Percentiles rank a stretch among this genome's conserved stretches.
phyloP scores from a whole-genome alignment of 441 rosid genomes.

The Capsella rubella region DNA sequence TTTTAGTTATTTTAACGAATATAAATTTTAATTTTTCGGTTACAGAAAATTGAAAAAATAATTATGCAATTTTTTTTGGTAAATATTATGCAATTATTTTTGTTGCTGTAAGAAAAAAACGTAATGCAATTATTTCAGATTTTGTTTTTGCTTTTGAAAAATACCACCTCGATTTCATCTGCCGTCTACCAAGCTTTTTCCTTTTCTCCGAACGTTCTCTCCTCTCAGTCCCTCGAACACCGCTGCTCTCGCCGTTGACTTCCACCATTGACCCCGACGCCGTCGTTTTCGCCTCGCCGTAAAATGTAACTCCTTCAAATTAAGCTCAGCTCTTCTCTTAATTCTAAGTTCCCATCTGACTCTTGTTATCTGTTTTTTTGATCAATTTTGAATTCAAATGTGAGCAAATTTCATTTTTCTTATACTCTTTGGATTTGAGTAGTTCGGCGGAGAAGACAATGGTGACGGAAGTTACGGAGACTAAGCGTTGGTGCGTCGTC shows the following conservation, averaged over 20 bases:
- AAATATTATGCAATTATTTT: too few species aligned
- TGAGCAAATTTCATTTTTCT: neutral
- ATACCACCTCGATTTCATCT: conserved; percentile 3
- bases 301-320: conserved; percentile 4
- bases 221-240: conserved; percentile 17
- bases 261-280: neutral
- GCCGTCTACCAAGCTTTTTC: neutral
- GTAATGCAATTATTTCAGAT: too few species aligned
- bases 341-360: too few species aligned
- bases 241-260: conserved; percentile 31
- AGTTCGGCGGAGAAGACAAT: conserved; percentile 33
- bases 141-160: too few species aligned
- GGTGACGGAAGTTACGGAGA: conserved; percentile 33
- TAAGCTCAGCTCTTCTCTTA: neutral
- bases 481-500: conserved; percentile 40
- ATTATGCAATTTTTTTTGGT: too few species aligned
- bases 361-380: neutral
- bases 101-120: too few species aligned
- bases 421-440: neutral
- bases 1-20: too few species aligned
- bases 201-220: neutral
- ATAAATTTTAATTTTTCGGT: too few species aligned
- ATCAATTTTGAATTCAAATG: neutral
- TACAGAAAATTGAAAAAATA: too few species aligned
- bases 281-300: neutral